Evolutionary conservation across 345 rosid species (phyloP), one percentile per base, ranked within the genome.

Genomic region (Durio zibethinus): DNA sequence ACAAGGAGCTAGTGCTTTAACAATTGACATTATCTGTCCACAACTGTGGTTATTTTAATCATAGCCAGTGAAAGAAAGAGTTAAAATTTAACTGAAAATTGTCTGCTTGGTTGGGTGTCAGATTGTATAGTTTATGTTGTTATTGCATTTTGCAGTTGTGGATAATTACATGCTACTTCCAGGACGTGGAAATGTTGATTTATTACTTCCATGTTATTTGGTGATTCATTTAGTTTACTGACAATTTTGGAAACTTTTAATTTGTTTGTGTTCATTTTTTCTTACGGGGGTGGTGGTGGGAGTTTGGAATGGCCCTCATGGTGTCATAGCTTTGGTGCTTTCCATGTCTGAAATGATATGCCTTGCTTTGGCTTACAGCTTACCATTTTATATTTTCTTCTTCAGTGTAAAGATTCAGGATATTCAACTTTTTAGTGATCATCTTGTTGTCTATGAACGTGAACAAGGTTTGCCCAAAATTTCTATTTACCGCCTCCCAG

Each of bases 331-430:
- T 62, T 62, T 75, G 14, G 40, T 61, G 50, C 29, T 60, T 74
- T 15, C 10, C 31, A 25, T 54, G 15, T 57, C 4, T 35, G 75
- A 36, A 20, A 50, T 21, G 59, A 16, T 68, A 47, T 47, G 4
- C 63, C 54, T 70, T 76, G 48, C 65, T 4, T 23, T 79, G 33
- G 38, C 61, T 67, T 73, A 69, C 29, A 75, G 59, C 79, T 82
- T 69, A 61, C 43, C 14, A 33, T 18, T 31, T 74, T 69, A 36
- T 4, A 69, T 76, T 45, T 53, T 42, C 53, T 57, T 78, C 33
- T 81, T 54, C 94, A 93, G 98, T 47, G 85, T 89, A 73, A 96
- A 93, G 86, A 87, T 96, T 85, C 94, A 87, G 88, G 90, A 86
- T 82, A 76, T 88, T 57, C 87, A 86, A 84, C 94, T 93, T 64